Conservation (phyloP, 1,139 yeast species). For the Schizosaccharomyces versatilis region DNA sequence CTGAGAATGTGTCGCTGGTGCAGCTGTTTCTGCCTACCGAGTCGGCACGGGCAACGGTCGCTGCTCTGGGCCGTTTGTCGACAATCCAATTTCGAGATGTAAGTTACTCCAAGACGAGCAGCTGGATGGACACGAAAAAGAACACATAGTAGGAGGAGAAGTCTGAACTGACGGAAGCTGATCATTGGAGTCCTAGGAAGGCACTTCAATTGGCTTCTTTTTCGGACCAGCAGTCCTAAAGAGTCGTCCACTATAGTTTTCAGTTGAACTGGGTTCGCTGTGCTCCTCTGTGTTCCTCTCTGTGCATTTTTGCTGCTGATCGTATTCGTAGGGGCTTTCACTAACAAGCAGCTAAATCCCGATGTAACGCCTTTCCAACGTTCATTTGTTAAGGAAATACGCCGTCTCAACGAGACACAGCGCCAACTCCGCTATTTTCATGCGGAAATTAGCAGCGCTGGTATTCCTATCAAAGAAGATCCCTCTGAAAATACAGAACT, state of each 20-base stretch:
- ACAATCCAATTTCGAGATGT: constrained; percentile 69
- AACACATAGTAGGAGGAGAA: too few relatives aligned
- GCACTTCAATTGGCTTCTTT: too few relatives aligned
- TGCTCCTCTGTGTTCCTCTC: not conserved
- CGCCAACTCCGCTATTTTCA: constrained; percentile 30
- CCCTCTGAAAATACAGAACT: constrained; percentile 15
- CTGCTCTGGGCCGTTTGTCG: constrained; percentile 60
- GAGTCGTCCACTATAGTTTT: not conserved
- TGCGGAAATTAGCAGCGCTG: constrained; percentile 17
- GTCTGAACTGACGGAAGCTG: too few relatives aligned
- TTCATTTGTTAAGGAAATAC: constrained; percentile 60
- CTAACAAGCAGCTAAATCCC: constrained; percentile 30
- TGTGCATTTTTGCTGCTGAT: too few relatives aligned
- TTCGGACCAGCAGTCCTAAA: too few relatives aligned
- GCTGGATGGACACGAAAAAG: too few relatives aligned
- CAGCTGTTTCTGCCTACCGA: constrained; percentile 86
- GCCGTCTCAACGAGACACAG: constrained; percentile 41
- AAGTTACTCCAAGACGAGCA: constrained; percentile 4
- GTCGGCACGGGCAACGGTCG: constrained; percentile 67
- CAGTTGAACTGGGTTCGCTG: not conserved
- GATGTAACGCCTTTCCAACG: constrained; percentile 67
- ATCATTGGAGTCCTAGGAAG: too few relatives aligned
- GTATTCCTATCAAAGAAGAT: constrained; percentile 15
- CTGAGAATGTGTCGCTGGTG: constrained; percentile 21
- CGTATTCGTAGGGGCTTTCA: not conserved